Base-by-base conservation (phyloP, 345 rosid genomes). In the Pugionium dolabratum region DNA sequence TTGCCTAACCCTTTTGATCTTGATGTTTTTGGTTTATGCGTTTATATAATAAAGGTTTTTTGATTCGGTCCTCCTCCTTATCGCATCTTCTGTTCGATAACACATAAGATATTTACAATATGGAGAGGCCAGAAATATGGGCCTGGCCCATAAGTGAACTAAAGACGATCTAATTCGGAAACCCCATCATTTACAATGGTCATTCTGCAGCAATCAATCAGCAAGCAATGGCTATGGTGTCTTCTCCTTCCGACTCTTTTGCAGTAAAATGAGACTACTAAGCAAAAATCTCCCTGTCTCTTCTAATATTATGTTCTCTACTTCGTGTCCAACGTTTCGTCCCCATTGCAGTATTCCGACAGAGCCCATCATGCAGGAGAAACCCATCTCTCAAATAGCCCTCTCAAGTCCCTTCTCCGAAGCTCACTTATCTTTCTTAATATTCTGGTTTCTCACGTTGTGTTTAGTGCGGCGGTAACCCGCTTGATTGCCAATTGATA, bases 371-470 rank as follows among this genome's bases (percentile, higher is more conserved):
- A 49, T 18, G 25, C 48, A 63, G 61, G 2, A 32, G 40, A 33
- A 64, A 46, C 54, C 67, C 78, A 34, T 59, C 69, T 65, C 66
- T 62, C 27, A 29, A 18, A 58, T 41, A 32, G 1, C 75, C 73
- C 61, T 9, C 57, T 54, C 70, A 52, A 49, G 29, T 33, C 52
- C 65, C 75, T 59, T 65, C 68, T 69, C 64, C 59, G 4, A 75
- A 52, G 48, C 61, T 67, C 29, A 42, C 36, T 41, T 75, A 61
- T 45, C 33, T 48, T 71, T 56, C 75, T 56, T 41, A 33, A 34
- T 48, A 33, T 66, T 39, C 49, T 35, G 28, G 76, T 29, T 66
- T 40, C 55, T 43, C 50, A 72, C 18, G 64, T 50, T 30, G 2
- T 36, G 54, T 59, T 64, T 18, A 18, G 18, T 18, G 18, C 18